phyloP scores from a whole-genome alignment of 2,329 filamentous ascomycete species.

The Lachnellula willkommii region DNA sequence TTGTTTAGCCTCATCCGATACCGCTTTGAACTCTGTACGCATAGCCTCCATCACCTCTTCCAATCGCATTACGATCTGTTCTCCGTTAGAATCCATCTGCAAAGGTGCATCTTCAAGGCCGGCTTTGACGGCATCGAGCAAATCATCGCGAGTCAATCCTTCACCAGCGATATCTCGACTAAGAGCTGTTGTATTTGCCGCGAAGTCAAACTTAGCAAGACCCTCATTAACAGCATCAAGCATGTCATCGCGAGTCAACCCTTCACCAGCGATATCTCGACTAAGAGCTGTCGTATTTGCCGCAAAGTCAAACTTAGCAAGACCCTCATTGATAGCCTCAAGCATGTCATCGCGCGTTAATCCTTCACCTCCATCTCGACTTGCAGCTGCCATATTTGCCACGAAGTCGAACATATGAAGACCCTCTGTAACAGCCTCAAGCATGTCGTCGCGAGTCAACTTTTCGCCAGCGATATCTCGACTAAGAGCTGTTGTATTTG shows the following conservation, averaged over 20 bases:
- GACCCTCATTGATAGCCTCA: constrained; percentile 57
- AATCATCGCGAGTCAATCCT: constrained; percentile 46
- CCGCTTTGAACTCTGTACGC: constrained; percentile 52
- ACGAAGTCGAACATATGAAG: constrained; percentile 45
- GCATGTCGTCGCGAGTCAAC: constrained; percentile 49
- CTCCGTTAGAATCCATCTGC: constrained; percentile 37
- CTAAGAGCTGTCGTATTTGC: constrained; percentile 16
- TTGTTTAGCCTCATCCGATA: constrained; percentile 64
- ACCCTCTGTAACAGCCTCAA: constrained; percentile 54
- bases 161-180: constrained; percentile 49
- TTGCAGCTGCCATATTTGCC: constrained; percentile 31
- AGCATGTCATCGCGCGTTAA: constrained; percentile 58
- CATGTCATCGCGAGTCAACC: constrained; percentile 55
- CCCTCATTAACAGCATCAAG: constrained; percentile 59
- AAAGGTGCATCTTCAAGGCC: constrained; percentile 46
- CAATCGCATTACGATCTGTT: constrained; percentile 50
- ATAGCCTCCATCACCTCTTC: constrained; percentile 61
- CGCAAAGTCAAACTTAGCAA: constrained; percentile 65
- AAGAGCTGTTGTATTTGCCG: constrained; percentile 29
- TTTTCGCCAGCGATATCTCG: constrained; percentile 49
- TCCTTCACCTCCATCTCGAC: constrained; percentile 63
- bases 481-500: constrained; percentile 13
- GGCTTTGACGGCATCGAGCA: constrained; percentile 54
- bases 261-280: constrained; percentile 50
- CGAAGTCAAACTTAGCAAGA: constrained; percentile 64